A percentile compares a stretch with the other conserved stretches of the same genome.
Evolutionary conservation across 2,329 filamentous ascomycete genomes (phyloP).

Genomic region (Drechslerella coelobrocha): DNA sequence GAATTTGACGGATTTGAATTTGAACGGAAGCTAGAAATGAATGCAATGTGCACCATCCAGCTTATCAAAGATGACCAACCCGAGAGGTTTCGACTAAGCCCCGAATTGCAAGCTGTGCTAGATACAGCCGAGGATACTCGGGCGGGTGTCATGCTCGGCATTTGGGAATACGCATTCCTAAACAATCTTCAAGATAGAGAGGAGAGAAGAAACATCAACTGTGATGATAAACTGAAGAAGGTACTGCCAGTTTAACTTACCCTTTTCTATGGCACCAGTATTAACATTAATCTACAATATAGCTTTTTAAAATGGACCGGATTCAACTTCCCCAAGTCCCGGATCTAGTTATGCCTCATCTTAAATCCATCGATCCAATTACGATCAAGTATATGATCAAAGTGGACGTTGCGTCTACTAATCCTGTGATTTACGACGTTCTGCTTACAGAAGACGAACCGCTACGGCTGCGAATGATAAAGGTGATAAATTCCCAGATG

Average conservation of each 20-base stretch:
- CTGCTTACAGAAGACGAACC: constrained; percentile 85
- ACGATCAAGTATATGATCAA: constrained; percentile 91
- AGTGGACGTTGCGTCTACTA: constrained; percentile 79
- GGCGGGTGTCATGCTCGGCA: constrained; percentile 83
- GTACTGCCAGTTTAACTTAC: constrained; percentile 61
- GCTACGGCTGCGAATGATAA: constrained; percentile 70
- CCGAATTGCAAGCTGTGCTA: constrained; percentile 79
- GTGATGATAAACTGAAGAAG: constrained; percentile 79
- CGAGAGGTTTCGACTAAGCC: constrained; percentile 81
- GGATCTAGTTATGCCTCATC: constrained; percentile 78
- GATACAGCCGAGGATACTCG: constrained; percentile 87
- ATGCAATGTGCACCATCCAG: constrained; percentile 87
- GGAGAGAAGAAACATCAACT: constrained; percentile 89
- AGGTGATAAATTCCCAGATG: constrained; percentile 72
- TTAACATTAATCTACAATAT: constrained; percentile 36
- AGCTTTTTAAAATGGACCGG: constrained; percentile 77
- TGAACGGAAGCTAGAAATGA: constrained; percentile 89
- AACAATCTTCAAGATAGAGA: constrained; percentile 91
- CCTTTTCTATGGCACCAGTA: constrained; percentile 5
- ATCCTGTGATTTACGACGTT: constrained; percentile 88
- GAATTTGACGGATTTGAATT: constrained; percentile 93
- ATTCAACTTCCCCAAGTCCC: constrained; percentile 86
- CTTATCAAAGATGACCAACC: constrained; percentile 82
- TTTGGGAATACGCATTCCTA: constrained; percentile 93
- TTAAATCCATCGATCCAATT: constrained; percentile 79